Evolutionary conservation across 805 yeast genomes (phyloP), one percentile per base, ranked within the genome.

Genomic region (Kluyveromyces wickerhamii): DNA sequence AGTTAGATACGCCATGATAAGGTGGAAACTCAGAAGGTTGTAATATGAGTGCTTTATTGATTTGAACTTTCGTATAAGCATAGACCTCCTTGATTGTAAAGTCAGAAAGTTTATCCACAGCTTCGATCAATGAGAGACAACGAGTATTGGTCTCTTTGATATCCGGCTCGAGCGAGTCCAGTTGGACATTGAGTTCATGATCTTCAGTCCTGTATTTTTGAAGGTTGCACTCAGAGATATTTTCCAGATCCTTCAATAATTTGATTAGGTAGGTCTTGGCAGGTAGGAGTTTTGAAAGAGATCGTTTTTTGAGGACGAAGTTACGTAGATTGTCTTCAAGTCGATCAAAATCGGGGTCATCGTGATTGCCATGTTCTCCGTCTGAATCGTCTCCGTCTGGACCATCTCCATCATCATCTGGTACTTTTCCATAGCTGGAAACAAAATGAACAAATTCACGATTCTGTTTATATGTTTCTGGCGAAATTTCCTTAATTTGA

Each of bases 361-460:
- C 40, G 26, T 60, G 56, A 31, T 64, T 55, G 16, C 55, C 48
- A 12, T 54, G 52, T 23, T 54, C 49, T 29, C 59, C 46, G 20
- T 50, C 55, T 15, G 50, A 46, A 23, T 48, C 52, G 27, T 45
- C 52, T 34, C 58, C 56, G 22, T 45, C 53, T 32, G 45, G 49
- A 15, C 46, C 52, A 15, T 47, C 63, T 37, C 57, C 65, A 32
- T 55, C 72, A 32, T 52, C 65, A 20, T 53, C 66, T 1, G 68
- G 67, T 14, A 69, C 59, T 6, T 70, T 67, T 2, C 71, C 68
- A 14, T 68, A 63, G 0, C 89, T 76, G 18, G 89, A 77, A 5
- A 92, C 84, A 60, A 92, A 92, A 57, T 94, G 98, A 6, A 92
- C 94, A 62, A 92, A 87, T 27, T 88, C 94, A n/a, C 69, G 62